phyloP scores from a whole-genome alignment of 2,329 filamentous ascomycete genomes.

The Alternaria arborescens region DNA sequence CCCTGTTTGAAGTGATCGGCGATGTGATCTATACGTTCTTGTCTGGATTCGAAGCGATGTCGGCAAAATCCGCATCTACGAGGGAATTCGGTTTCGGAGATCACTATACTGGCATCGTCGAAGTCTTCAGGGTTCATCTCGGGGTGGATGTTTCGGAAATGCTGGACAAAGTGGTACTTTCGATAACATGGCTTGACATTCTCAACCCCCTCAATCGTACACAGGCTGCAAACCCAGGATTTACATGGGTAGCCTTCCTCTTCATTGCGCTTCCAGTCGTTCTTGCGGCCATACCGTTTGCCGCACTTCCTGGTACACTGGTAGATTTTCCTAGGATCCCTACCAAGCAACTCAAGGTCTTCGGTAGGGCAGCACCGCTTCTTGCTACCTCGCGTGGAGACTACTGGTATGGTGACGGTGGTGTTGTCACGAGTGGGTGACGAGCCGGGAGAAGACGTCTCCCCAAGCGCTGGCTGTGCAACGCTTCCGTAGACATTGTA shows the following conservation, averaged over 20 bases:
- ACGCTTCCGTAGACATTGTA: background rate
- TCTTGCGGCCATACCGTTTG: conserved; percentile 50
- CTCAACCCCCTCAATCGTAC: conserved; percentile 41
- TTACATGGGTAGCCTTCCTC: conserved; percentile 50
- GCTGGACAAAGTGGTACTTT: conserved; percentile 50
- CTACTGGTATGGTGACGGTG: conserved; percentile 25
- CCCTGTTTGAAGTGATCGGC: conserved; percentile 51
- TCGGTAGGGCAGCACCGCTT: conserved; percentile 48
- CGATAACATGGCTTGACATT: conserved; percentile 50
- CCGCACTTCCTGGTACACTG: conserved; percentile 51
- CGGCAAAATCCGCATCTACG: conserved; percentile 49
- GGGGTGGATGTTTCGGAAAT: conserved; percentile 51
- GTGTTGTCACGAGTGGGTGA: conserved; percentile 29
- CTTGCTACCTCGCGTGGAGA: conserved; percentile 38
- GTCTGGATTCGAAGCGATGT: conserved; percentile 44
- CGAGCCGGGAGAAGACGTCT: conserved; percentile 24
- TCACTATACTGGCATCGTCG: conserved; percentile 43
- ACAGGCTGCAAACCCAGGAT: conserved; percentile 47
- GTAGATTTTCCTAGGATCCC: conserved; percentile 49
- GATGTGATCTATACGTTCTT: conserved; percentile 52
- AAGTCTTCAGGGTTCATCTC: conserved; percentile 41
- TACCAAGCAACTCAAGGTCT: conserved; percentile 36
- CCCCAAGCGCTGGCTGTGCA: conserved; percentile 14
- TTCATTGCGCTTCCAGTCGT: conserved; percentile 52
- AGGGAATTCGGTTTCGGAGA: conserved; percentile 47